Evolutionary conservation across 2,329 filamentous ascomycete genomes (phyloP), one percentile per base, ranked within the genome.

Genomic region (Huntiella savannae): DNA sequence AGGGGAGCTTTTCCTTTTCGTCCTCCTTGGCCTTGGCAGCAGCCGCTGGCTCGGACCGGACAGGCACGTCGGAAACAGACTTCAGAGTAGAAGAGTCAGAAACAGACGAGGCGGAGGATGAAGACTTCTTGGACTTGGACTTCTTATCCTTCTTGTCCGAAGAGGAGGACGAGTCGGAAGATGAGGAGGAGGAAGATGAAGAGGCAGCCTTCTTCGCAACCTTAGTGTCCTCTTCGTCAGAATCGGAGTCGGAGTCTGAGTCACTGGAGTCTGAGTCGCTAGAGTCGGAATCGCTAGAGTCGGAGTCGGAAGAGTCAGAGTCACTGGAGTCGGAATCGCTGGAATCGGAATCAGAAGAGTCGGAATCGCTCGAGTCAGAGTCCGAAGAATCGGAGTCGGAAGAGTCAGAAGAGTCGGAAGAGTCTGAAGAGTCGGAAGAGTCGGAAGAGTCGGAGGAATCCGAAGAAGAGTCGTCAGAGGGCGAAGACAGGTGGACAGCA

Each of bases 1-100:
- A 95, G 53, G 72, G 86, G 60, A 71, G 71, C 59, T 70, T 78
- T 52, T 64, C 68, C 63, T 69, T 65, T 63, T 71, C 73, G 50
- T 58, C 60, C 17, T 60, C 68, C 51, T 62, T 60, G 35, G 38
- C 35, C 56, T 70, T 71, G 53, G 58, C 57, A 45, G 54, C 54
- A 42, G 49, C 54, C 40, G 54, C 38, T 3, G 69, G 69, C 54
- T 71, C 64, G 2, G 72, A 71, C 10, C 72, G 71, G 40, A 74
- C 64, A 28, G 71, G 71, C 0, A 68, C 66, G 35, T 58, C 56
- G 5, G 62, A 56, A 45, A 64, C 63, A 54, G 67, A 65, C 54
- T 68, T 67, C 39, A 75, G 56, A 3, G 73, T 77, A 8, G 66
- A 66, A 11, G 48, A 50, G 5, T 63, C 64, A 49, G 68, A 62